These are phyloP conservation scores for Pulveroboletus frians DNA, from an alignment of 768 basidiomycete species.

Conservation along the genomic window DNA sequence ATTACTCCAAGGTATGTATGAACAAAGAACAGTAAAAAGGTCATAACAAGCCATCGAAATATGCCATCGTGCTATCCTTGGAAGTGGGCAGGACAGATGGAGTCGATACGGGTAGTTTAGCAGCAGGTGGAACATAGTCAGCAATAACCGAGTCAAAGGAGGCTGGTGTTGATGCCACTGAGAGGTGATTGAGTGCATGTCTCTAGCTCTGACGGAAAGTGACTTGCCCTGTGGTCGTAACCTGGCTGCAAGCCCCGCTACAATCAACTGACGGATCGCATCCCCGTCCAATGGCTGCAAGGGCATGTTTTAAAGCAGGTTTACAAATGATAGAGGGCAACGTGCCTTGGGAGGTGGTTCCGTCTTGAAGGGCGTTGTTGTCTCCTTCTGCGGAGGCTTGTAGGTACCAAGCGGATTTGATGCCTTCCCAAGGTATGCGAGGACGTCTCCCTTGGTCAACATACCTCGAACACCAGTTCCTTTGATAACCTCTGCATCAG, in stretches of 20 bases:
- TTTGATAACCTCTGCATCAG: constrained; percentile 62
- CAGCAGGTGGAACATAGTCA: constrained; percentile 56
- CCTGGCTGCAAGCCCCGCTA: constrained; percentile 51
- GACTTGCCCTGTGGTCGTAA: constrained; percentile 45
- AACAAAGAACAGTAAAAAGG: not conserved
- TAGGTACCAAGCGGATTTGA: constrained; percentile 72
- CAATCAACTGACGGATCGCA: constrained; percentile 61
- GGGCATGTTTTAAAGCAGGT: not conserved
- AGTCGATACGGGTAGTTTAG: constrained; percentile 14
- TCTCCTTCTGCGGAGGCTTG: constrained; percentile 39
- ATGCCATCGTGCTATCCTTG: constrained; percentile 31
- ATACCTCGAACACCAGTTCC: constrained; percentile 90
- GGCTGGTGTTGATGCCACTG: constrained; percentile 38
- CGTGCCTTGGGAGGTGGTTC: constrained; percentile 36
- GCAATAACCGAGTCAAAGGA: constrained; percentile 72
- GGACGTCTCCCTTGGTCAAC: constrained; percentile 94
- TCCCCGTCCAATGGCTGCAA: constrained; percentile 55
- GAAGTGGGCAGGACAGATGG: constrained; percentile 4
- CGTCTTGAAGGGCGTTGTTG: constrained; percentile 31
- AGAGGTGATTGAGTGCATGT: constrained; percentile 7
- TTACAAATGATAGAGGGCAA: not conserved
- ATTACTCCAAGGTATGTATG: constrained; percentile 20
- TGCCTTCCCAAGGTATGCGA: constrained; percentile 81
- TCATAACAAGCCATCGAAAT: constrained; percentile 40
- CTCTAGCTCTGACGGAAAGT: not conserved